phyloP scores from a whole-genome alignment of 2,329 filamentous ascomycete species.

The Epichloe sibirici region DNA sequence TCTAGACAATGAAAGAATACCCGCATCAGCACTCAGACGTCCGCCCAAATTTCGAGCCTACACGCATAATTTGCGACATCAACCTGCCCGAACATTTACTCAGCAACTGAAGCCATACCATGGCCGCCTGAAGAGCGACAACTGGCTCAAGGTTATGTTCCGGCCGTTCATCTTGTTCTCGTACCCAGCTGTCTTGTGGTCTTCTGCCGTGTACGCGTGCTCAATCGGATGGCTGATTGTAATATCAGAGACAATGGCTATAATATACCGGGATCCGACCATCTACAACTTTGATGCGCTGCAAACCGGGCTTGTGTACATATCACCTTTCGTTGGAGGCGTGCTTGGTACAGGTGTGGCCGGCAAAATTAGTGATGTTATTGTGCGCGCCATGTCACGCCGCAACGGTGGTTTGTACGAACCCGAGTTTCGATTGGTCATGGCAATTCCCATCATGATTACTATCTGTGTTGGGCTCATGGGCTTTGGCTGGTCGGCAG shows the following conservation, averaged over 20 bases:
- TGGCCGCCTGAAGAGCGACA: constrained; percentile 65
- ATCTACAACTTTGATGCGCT: constrained; percentile 73
- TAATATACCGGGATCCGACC: constrained; percentile 58
- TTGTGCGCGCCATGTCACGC: constrained; percentile 70
- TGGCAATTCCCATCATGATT: constrained; percentile 70
- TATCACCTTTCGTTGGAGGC: constrained; percentile 81
- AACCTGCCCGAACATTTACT: constrained; percentile 56
- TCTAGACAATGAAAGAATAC: constrained; percentile 31
- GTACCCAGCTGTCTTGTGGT: constrained; percentile 87
- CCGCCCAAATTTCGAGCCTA: constrained; percentile 39
- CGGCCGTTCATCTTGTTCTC: constrained; percentile 77
- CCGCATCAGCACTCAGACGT: constrained; percentile 21
- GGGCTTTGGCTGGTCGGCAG: constrained; percentile 89
- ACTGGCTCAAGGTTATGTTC: constrained; percentile 64
- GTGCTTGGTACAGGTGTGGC: constrained; percentile 86
- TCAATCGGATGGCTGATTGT: constrained; percentile 95
- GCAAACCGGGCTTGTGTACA: constrained; percentile 74
- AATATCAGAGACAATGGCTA: constrained; percentile 73
- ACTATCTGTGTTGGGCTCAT: constrained; percentile 77
- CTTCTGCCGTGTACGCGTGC: constrained; percentile 68
- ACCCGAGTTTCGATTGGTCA: constrained; percentile 82
- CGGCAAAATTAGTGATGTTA: constrained; percentile 73
- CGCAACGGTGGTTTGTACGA: constrained; percentile 91
- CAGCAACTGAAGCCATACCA: constrained; percentile 68
- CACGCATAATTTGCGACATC: constrained; percentile 55